Base-by-base conservation (phyloP, 768 basidiomycete genomes). In the Mycena vulgaris region DNA sequence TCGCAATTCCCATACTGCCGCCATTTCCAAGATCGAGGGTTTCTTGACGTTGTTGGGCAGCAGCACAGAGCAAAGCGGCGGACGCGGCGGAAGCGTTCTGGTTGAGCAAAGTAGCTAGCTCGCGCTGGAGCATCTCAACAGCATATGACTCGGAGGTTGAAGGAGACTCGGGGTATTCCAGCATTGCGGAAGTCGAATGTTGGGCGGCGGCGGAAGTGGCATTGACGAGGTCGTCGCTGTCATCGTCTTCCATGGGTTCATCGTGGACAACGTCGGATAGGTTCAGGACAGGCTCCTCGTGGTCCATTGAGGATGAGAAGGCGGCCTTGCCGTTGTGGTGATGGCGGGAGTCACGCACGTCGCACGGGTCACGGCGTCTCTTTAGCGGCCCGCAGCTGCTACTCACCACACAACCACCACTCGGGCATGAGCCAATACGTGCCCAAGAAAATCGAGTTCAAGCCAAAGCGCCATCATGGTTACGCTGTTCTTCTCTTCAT, bases 191-290 rank as follows among this genome's bases (percentile, higher is more conserved):
- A 75, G 63, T 78, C 68, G 81, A 76, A 75, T 81, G 83, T 57
- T 82, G 80, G 60, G 80, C 62, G 63, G 79, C 74, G 42, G 79
- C 75, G 59, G 83, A 64, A 53, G 79, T 64, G 70, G 78, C 75
- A 73, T 80, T 71, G 76, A 82, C 72, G 52, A 79, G 75, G 57
- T 78, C 81, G 72, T 90, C 89, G 40, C 51, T 81, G 72, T 90
- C 89, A 11, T 66, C 69, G 74, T 92, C 88, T 78, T 86, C 89
- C 27, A 93, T 86, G 33, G 91, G 86, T 65, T 93, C 92, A 78
- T 94, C 93, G 79, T 94, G 92, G 51, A 95, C 92, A 80, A 95
- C 93, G 81, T 95, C 93, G 52, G 93, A 94, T 74, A 95, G 89
- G 77, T 90, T 88, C 70, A 95, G 87, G 71, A 89, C 88, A 69